Percentiles rank a stretch among this genome's conserved stretches.
These are phyloP conservation scores for Bipolaris zeicola DNA, from an alignment of 2,329 filamentous ascomycete species.

Conservation along the genomic window DNA sequence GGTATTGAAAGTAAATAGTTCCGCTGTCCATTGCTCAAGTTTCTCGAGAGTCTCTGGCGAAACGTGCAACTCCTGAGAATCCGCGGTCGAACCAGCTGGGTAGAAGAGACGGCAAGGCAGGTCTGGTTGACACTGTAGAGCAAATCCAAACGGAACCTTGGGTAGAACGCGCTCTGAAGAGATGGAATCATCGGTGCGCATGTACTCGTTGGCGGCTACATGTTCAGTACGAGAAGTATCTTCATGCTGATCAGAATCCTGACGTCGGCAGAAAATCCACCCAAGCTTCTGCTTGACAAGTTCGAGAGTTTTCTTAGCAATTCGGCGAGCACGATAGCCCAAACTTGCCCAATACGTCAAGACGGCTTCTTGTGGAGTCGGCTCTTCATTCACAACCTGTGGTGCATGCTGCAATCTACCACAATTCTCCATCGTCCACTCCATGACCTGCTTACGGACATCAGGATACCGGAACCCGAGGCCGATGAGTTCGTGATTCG, in stretches of 20 bases:
- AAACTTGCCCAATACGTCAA: conserved; percentile 6
- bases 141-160: conserved; percentile 20
- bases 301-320: not conserved
- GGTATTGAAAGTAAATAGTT: not conserved
- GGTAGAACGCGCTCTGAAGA: not conserved
- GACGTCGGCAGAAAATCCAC: not conserved
- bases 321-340: conserved; percentile 1
- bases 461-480: conserved; percentile 20
- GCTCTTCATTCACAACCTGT: conserved; percentile 6
- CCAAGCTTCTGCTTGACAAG: conserved; percentile 3
- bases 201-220: not conserved
- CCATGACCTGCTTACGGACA: conserved; percentile 23
- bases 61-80: not conserved
- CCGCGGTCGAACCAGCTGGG: not conserved
- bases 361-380: conserved; percentile 8
- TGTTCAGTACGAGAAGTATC: not conserved
- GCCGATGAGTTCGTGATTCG: conserved; percentile 15
- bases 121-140: conserved; percentile 7
- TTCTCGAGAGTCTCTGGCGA: not conserved
- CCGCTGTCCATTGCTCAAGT: not conserved
- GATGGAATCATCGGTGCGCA: not conserved
- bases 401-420: conserved; percentile 27
- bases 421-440: conserved; percentile 33
- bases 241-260: not conserved
- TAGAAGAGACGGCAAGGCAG: conserved; percentile 18